A percentile compares a stretch with the other conserved stretches of the same genome.
Conservation (phyloP, 2,329 filamentous ascomycete species). For the Fusarium pininemorale region DNA sequence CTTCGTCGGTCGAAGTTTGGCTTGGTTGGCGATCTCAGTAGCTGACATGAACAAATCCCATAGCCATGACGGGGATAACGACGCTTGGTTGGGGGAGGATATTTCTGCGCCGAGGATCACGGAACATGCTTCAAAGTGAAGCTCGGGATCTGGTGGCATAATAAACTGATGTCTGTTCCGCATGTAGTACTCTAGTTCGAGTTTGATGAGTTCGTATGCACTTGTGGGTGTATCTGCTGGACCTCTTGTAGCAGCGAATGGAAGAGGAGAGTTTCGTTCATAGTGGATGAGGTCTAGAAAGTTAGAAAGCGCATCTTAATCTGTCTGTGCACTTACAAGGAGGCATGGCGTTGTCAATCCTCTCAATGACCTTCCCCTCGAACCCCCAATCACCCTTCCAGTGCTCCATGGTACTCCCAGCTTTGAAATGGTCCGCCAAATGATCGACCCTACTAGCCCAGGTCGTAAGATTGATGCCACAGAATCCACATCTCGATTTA, state of each 20-base stretch:
- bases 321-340: conserved; percentile 44
- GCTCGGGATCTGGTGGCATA: conserved; percentile 17
- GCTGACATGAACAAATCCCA: conserved; percentile 35
- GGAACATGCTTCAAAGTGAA: conserved; percentile 32
- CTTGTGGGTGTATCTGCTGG: conserved; percentile 34
- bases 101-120: conserved; percentile 26
- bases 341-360: conserved; percentile 55
- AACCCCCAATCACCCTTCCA: conserved; percentile 58
- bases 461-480: conserved; percentile 48
- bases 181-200: conserved; percentile 34
- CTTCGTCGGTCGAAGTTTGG: conserved; percentile 18
- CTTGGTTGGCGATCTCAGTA: conserved; percentile 24
- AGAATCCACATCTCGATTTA: conserved; percentile 54
- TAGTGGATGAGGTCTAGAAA: conserved; percentile 34
- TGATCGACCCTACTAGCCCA: conserved; percentile 51
- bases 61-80: conserved; percentile 20
- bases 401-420: conserved; percentile 52
- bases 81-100: conserved; percentile 19
- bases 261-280: conserved; percentile 31
- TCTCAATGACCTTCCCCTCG: conserved; percentile 48
- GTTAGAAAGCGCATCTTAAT: background rate
- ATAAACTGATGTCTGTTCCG: conserved; percentile 11
- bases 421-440: conserved; percentile 54
- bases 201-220: conserved; percentile 31
- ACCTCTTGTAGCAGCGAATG: conserved; percentile 30